These are phyloP conservation scores for Xanthoconium purpureum DNA, from an alignment of 768 basidiomycete genomes.

Conservation along the genomic window DNA sequence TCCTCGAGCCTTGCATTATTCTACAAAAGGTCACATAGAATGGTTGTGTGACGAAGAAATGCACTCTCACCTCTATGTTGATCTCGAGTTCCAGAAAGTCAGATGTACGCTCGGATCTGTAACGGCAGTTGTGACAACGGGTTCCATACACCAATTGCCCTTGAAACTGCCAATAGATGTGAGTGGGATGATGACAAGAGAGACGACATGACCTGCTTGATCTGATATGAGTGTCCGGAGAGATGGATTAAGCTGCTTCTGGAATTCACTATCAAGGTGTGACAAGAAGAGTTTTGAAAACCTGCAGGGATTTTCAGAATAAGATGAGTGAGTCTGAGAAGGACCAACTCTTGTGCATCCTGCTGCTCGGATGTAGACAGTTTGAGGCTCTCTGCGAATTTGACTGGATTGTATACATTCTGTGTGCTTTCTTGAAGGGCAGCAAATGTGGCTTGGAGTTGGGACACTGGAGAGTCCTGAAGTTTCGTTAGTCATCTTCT, in stretches of 20 bases:
- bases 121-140: constrained; percentile 65
- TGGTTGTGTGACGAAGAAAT: not conserved
- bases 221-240: constrained; percentile 69
- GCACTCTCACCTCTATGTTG: constrained; percentile 58
- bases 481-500: not conserved
- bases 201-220: constrained; percentile 48
- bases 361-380: constrained; percentile 86
- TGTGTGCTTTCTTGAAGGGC: constrained; percentile 74
- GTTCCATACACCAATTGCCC: constrained; percentile 82
- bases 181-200: not conserved
- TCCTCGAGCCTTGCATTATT: constrained; percentile 72
- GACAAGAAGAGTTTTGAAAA: constrained; percentile 95
- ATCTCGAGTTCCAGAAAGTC: constrained; percentile 89
- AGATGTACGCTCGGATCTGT: constrained; percentile 63
- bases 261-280: constrained; percentile 83
- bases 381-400: constrained; percentile 80
- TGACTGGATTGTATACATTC: constrained; percentile 76
- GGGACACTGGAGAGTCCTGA: constrained; percentile 76
- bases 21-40: constrained; percentile 35
- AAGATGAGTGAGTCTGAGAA: not conserved
- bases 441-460: constrained; percentile 78
- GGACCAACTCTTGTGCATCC: constrained; percentile 88
- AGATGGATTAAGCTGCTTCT: constrained; percentile 64
- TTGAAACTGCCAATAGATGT: constrained; percentile 62
- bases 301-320: constrained; percentile 38